Evolutionary conservation across 257 asterid species (phyloP), one percentile per base, ranked within the genome.

Genomic region (Ilex asprella): DNA sequence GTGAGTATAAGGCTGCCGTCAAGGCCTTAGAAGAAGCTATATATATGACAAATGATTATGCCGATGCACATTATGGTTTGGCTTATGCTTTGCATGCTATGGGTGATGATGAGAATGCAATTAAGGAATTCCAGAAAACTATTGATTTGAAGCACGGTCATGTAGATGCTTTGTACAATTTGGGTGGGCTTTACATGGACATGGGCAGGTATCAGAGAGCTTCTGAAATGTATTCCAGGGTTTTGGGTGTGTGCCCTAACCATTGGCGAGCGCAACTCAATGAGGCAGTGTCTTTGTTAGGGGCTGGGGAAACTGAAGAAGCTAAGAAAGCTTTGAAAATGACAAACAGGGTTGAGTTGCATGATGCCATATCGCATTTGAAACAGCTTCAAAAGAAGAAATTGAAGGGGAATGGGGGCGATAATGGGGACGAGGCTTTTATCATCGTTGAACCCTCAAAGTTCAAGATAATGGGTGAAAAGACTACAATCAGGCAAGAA

Each of bases 251-350:
- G 31, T 89, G 95, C 86, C 97, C 99, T 1, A 87, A 84, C 66
- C 99, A 93, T 62, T 93, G 99, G 99, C 84, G 90, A 77, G 99
- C 97, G 2, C 99, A 89, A 79, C 82, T 93, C 39, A 93, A 93
- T 61, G 87, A 93, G 69, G 95, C 99, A 5, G 97, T 93, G 32
- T 83, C 97, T 21, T 73, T 87, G 77, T 76, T 93, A 44, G 97
- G 99, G 44, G 99, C 99, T 39, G 94, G 97, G 52, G 97, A 93
- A 70, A 84, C 86, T 31, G 99, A 93, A 52, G 97, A 93, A 51
- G 97, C 99, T 57, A 89, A 85, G 87, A 93, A 87, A 71, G 88
- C 99, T 39, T 62, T 93, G 39, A 93, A 90, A 70, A 89, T 89
- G 97, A 93, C 99, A 0, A 89, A 93, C 72, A 72, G 97, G 69